phyloP scores from a whole-genome alignment of 805 yeast genomes.

The Metschnikowia chrysomelidarum region DNA sequence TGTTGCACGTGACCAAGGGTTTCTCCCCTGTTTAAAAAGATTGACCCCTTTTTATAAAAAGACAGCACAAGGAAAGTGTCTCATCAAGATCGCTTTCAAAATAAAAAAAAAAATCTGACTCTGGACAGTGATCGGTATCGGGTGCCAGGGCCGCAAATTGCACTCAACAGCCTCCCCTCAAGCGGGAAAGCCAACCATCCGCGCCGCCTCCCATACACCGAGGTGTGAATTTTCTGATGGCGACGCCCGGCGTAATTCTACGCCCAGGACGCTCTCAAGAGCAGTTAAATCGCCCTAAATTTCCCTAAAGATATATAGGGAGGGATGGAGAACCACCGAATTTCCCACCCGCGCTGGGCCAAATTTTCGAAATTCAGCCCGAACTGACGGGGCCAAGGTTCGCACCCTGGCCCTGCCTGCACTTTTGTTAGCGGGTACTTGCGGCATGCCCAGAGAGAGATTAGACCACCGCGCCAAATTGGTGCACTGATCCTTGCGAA shows the following conservation, averaged over 20 bases:
- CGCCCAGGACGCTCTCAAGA: conserved; percentile 59
- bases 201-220: conserved; percentile 53
- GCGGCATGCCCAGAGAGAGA: conserved; percentile 47
- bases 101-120: conserved; percentile 33
- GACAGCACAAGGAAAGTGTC: neutral
- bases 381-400: conserved; percentile 9
- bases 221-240: conserved; percentile 49
- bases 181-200: conserved; percentile 49
- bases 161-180: conserved; percentile 51
- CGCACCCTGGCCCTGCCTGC: conserved; percentile 14
- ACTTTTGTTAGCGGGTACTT: conserved; percentile 43
- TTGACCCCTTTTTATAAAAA: too few species aligned
- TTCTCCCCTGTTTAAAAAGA: too few species aligned
- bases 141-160: conserved; percentile 59
- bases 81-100: too few species aligned
- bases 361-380: conserved; percentile 6
- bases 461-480: conserved; percentile 24
- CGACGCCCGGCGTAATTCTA: conserved; percentile 54
- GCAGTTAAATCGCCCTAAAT: conserved; percentile 24
- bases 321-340: conserved; percentile 59
- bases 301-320: conserved; percentile 12
- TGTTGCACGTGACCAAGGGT: too few species aligned
- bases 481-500: conserved; percentile 13
- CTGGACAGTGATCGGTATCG: conserved; percentile 62
- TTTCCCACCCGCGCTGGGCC: conserved; percentile 52